These are phyloP conservation scores for Lagenaria siceraria DNA, from an alignment of 306 rosid species.

Conservation along the genomic window DNA sequence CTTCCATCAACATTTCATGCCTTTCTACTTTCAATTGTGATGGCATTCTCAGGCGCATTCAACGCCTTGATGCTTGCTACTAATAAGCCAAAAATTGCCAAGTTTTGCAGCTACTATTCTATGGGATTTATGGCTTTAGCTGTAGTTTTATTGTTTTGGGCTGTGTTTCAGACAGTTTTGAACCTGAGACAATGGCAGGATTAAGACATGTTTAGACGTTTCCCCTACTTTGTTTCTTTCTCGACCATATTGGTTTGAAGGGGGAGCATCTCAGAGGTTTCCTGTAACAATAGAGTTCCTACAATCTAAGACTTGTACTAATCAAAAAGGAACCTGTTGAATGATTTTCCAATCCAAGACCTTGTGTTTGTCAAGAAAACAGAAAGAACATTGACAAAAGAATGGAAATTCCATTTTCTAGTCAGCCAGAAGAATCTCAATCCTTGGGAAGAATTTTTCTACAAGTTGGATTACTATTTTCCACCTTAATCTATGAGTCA, in stretches of 20 bases:
- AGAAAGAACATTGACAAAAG: background rate
- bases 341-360: background rate
- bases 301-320: background rate
- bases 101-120: background rate
- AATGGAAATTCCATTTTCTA: background rate
- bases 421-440: background rate
- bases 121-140: background rate
- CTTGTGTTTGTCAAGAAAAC: background rate
- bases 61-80: constrained; percentile 3
- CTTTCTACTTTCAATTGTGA: background rate
- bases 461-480: background rate
- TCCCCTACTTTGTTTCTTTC: background rate
- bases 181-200: background rate
- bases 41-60: constrained; percentile 2
- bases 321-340: background rate
- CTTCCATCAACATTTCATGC: constrained; percentile 5
- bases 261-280: background rate
- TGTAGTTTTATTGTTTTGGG: background rate
- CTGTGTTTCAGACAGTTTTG: constrained; percentile 1
- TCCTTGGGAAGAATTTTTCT: background rate
- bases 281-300: background rate
- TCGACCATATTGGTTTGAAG: background rate
- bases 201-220: background rate
- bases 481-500: background rate
- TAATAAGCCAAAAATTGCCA: background rate